phyloP scores from a whole-genome alignment of 2,329 filamentous ascomycete species.

The Penicillium griseofulvum region DNA sequence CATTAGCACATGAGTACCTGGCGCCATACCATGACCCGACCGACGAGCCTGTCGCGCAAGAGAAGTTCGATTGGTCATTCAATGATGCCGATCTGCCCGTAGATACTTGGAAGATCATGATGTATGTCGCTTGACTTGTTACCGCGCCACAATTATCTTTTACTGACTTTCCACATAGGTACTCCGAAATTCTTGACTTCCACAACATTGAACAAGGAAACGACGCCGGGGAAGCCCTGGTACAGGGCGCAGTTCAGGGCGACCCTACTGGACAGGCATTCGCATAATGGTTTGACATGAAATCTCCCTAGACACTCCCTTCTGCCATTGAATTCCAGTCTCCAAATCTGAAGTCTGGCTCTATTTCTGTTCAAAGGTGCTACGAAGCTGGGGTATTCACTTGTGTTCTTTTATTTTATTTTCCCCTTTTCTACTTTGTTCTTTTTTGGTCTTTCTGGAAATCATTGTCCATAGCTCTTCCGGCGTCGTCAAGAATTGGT shows the following conservation, averaged over 20 bases:
- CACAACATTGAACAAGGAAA: conserved; percentile 74
- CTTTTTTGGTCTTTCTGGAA: conserved; percentile 19
- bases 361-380: conserved; percentile 20
- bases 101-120: conserved; percentile 99
- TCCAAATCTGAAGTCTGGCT: conserved; percentile 19
- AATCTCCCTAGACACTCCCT: not conserved
- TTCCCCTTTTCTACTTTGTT: conserved; percentile 10
- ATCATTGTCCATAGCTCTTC: conserved; percentile 26
- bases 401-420: conserved; percentile 1
- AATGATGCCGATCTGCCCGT: conserved; percentile 96
- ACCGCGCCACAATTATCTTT: not conserved
- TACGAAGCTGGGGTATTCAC: conserved; percentile 16
- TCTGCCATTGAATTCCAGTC: conserved; percentile 6
- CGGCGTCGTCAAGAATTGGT: conserved; percentile 27
- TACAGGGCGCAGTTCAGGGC: conserved; percentile 24
- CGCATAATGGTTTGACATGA: conserved; percentile 19
- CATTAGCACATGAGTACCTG: conserved; percentile 88
- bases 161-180: conserved; percentile 58
- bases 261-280: conserved; percentile 22
- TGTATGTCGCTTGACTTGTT: conserved; percentile 58
- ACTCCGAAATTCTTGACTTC: conserved; percentile 97
- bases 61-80: conserved; percentile 99
- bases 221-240: conserved; percentile 32
- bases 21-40: conserved; percentile 95
- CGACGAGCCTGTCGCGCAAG: conserved; percentile 90